Base-by-base conservation (phyloP, 768 basidiomycete genomes). In the Termitomyces sp. region DNA sequence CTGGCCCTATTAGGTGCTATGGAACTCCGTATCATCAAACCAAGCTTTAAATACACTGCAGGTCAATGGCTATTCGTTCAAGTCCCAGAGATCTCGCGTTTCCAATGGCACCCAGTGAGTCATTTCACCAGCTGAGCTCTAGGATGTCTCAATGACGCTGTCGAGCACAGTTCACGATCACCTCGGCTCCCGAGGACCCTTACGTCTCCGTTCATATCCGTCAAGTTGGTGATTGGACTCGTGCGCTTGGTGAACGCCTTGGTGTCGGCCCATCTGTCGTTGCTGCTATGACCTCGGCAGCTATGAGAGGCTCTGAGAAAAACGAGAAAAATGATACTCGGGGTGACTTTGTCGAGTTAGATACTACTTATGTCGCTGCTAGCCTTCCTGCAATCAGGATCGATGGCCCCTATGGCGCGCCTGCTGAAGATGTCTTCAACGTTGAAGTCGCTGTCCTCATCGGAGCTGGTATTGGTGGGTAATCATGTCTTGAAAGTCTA, bases 91-190 rank as follows among this genome's bases (percentile, higher is more conserved):
- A 70, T 97, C 11, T 94, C 92, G 42, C 70, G 64, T 19, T 84
- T 79, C 68, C 93, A 97, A 67, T 98, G 93, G 93, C 94, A 96
- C 71, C 94, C 95, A n/a, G 93, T 94, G 62, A 64, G 89, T 78
- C 49, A 60, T 21, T 43, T 22, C n/a, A 34, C 21, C 17, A 22
- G 22, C 10, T 21, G 38, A 60, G 47, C 21, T 8, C 21, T 14
- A 40, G 24, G 24, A n/a, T 15, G 37, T 50, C 17, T 26, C 9
- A 38, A 28, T 28, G 15, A 50, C 17, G 26, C 11, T 22, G 48
- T 14, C 10, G n/a, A 50, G 47, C 9, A 21, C 63, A 93, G 89
- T 95, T 96, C 72, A 94, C 93, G 38, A 95, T 95, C 73, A 93
- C 93, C 0, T 95, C 93, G 38, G 92, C 94, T 14, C 94, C 94